phyloP scores from a whole-genome alignment of 345 rosid species.

The Microcos paniculata region DNA sequence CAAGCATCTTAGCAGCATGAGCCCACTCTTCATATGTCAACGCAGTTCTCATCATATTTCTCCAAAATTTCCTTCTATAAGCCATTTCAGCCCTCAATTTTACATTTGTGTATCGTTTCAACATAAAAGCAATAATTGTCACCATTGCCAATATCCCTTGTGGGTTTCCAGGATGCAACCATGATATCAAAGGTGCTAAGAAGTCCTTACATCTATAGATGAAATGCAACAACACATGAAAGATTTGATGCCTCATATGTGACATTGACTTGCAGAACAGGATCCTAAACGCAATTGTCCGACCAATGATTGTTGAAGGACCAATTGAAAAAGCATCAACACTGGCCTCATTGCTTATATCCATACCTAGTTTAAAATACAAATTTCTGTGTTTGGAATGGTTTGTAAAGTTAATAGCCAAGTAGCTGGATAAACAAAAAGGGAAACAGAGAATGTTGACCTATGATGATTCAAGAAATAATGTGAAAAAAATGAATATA shows the following conservation, averaged over 20 bases:
- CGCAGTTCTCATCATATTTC: conserved; percentile 91
- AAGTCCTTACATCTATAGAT: conserved; percentile 40
- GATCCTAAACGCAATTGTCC: conserved; percentile 83
- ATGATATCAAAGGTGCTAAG: conserved; percentile 53
- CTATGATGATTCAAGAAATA: too few relatives aligned
- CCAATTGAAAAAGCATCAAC: conserved; percentile 85
- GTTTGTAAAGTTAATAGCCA: background rate
- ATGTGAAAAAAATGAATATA: background rate
- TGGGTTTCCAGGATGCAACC: conserved; percentile 96
- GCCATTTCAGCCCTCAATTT: conserved; percentile 93
- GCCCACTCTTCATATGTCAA: conserved; percentile 97
- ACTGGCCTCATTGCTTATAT: conserved; percentile 85
- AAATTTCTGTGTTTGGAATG: background rate
- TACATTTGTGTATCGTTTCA: conserved; percentile 83
- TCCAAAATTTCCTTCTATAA: conserved; percentile 94
- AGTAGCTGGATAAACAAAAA: background rate
- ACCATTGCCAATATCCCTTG: conserved; percentile 94
- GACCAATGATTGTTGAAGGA: conserved; percentile 78
- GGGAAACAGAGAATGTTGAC: background rate
- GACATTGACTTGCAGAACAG: conserved; percentile 75
- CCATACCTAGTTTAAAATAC: conserved; percentile 42
- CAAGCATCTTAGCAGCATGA: conserved; percentile 98
- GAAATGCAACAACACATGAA: conserved; percentile 39
- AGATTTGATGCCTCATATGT: conserved; percentile 58
- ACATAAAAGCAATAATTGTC: conserved; percentile 75